Evolutionary conservation across 2,329 filamentous ascomycete genomes (phyloP), one percentile per base, ranked within the genome.

Genomic region (Epichloe baconii): DNA sequence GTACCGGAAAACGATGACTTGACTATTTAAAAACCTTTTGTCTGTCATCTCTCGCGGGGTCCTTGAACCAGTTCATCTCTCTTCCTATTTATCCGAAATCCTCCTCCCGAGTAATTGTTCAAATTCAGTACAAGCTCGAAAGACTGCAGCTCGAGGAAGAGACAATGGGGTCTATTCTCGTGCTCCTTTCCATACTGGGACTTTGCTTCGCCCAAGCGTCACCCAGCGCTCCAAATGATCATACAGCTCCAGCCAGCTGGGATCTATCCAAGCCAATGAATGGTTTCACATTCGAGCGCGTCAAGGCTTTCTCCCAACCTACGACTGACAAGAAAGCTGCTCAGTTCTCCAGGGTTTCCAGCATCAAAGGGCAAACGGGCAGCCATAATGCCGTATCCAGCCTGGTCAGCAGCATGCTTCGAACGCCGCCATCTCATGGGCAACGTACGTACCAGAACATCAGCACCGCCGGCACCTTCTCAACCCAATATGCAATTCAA

Each of bases 401-500:
- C 34, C 56, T 69, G 12, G 52, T 54, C 15, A 58, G 57, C 15
- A 58, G 57, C 5, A 52, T 59, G 5, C 53, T 59, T 11, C 55
- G 56, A 36, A 53, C 46, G 21, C 55, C 50, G 10, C 53, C 56
- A 5, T 50, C 48, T 6, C 54, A 52, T 7, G 53, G 54, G 42
- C 59, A 61, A 41, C 54, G 54, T 26, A 50, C 55, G 15, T 64
- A 61, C 19, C 68, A 71, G 53, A 72, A 72, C 51, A 62, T 71
- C 48, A 66, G 62, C 14, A 60, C 63, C n/a, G 57, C 69, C 3
- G 64, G 66, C 2, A 58, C 62, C 12, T 68, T 64, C 47, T 70
- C 68, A 5, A 71, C 69, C 2, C 68, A 71, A 48, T 72, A 72
- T 48, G 68, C 66, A 50, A 62, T 72, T 43, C 59, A 69, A 45